phyloP scores from a whole-genome alignment of 306 rosid genomes.

The Alnus glutinosa region DNA sequence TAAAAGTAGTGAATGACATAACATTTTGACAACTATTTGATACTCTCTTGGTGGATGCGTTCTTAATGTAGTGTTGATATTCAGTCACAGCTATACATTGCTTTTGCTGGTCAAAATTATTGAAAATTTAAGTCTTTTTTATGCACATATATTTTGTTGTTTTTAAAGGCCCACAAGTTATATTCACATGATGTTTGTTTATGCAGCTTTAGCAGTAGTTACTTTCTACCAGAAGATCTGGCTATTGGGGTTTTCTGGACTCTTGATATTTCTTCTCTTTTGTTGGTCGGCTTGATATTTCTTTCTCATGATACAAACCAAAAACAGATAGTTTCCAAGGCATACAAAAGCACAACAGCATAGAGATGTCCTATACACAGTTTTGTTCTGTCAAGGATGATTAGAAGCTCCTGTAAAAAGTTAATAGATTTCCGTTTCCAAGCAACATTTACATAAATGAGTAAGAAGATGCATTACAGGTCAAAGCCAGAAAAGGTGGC shows the following conservation, averaged over 20 bases:
- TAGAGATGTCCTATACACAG: slow-evolving; percentile 36
- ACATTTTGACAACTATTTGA: not conserved
- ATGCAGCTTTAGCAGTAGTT: slow-evolving; percentile 56
- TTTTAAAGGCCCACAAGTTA: not conserved
- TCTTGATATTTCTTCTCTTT: slow-evolving; percentile 27
- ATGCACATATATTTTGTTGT: not conserved
- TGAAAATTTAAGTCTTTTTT: slow-evolving; percentile 16
- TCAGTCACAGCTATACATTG: not conserved
- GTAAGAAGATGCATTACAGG: slow-evolving; percentile 43
- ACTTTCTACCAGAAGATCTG: slow-evolving; percentile 35
- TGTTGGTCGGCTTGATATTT: slow-evolving; percentile 29
- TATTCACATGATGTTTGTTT: not conserved
- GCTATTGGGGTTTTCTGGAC: slow-evolving; percentile 38
- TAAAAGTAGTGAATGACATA: not conserved
- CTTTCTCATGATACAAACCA: slow-evolving; percentile 24
- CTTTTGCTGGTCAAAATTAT: slow-evolving; percentile 1
- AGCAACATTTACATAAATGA: slow-evolving; percentile 30
- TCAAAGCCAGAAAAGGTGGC: slow-evolving; percentile 80
- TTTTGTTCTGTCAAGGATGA: slow-evolving; percentile 46
- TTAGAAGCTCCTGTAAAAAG: slow-evolving; percentile 30
- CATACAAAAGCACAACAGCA: slow-evolving; percentile 32
- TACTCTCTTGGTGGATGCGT: not conserved
- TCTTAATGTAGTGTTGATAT: not conserved
- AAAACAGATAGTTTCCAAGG: slow-evolving; percentile 36
- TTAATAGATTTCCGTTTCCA: slow-evolving; percentile 23